Percentiles rank a stretch among this genome's conserved stretches.
phyloP scores from a whole-genome alignment of 768 basidiomycete species.

The Pisolithus orientalis region DNA sequence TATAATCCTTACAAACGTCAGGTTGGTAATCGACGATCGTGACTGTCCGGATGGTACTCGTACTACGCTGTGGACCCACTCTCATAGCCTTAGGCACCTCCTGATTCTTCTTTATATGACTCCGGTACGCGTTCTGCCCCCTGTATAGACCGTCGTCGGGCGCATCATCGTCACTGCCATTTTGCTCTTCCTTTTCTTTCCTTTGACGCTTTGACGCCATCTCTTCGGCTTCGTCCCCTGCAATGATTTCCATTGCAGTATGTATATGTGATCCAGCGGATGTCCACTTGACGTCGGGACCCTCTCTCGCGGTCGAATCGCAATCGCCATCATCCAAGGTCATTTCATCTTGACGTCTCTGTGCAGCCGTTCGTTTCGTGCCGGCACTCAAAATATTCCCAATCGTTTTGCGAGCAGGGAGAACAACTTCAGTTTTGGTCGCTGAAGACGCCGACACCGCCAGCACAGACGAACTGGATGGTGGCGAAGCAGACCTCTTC shows the following conservation, averaged over 20 bases:
- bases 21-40: constrained; percentile 98
- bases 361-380: constrained; percentile 54
- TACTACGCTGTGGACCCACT: constrained; percentile 70
- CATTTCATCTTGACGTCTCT: constrained; percentile 39
- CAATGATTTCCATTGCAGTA: constrained; percentile 67
- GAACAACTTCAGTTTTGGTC: constrained; percentile 65
- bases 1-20: constrained; percentile 99
- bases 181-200: constrained; percentile 46
- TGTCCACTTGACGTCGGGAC: constrained; percentile 73
- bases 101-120: constrained; percentile 74
- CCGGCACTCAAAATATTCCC: constrained; percentile 75
- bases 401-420: constrained; percentile 63
- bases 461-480: constrained; percentile 21
- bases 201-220: constrained; percentile 63
- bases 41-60: constrained; percentile 84
- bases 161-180: constrained; percentile 43
- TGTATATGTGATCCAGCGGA: constrained; percentile 69
- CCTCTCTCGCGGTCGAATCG: constrained; percentile 33
- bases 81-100: constrained; percentile 87
- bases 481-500: constrained; percentile 69
- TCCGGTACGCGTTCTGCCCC: constrained; percentile 77
- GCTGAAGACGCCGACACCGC: constrained; percentile 22
- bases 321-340: constrained; percentile 52
- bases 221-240: constrained; percentile 78
- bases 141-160: constrained; percentile 84